A percentile compares a stretch with the other conserved stretches of the same genome.
Evolutionary conservation across 1,284 basidiomycete species (phyloP).

Genomic region (Moniliophthora roreri): DNA sequence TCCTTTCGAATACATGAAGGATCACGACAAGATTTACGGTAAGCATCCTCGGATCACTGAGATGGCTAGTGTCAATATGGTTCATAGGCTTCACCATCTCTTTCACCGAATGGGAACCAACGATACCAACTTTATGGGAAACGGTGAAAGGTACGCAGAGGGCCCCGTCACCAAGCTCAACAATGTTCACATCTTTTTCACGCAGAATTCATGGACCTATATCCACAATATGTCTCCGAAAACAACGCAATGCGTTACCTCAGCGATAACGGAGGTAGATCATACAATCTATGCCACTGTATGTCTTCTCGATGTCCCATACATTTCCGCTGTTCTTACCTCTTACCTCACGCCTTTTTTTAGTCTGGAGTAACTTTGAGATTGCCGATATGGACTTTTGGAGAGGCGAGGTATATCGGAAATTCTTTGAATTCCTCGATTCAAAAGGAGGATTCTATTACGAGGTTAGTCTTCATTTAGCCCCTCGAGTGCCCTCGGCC

Average conservation of each 20-base stretch:
- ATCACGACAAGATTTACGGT: slow-evolving; percentile 72
- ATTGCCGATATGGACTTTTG: slow-evolving; percentile 84
- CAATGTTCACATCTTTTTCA: neutral
- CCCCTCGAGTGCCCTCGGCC: neutral
- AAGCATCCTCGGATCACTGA: slow-evolving; percentile 4
- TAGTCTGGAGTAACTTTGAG: slow-evolving; percentile 86
- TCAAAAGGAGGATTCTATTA: slow-evolving; percentile 84
- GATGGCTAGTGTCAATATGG: neutral
- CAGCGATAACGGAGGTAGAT: slow-evolving; percentile 68
- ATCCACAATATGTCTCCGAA: slow-evolving; percentile 68
- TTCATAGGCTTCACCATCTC: slow-evolving; percentile 73
- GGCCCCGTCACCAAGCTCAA: neutral
- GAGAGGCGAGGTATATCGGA: slow-evolving; percentile 72
- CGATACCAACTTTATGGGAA: slow-evolving; percentile 78
- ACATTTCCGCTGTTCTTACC: no score
- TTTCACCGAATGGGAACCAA: slow-evolving; percentile 75
- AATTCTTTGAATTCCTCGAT: slow-evolving; percentile 81
- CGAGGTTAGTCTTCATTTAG: slow-evolving; percentile 48
- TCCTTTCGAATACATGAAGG: slow-evolving; percentile 76
- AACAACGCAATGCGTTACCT: slow-evolving; percentile 78
- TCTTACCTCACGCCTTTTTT: no score
- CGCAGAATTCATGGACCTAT: slow-evolving; percentile 63
- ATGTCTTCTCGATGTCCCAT: slow-evolving; percentile 26
- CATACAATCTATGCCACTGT: slow-evolving; percentile 84
- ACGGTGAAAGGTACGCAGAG: slow-evolving; percentile 53